Evolutionary conservation across 192 early-diverging fungal species (phyloP).

Genomic region (Coemansia aciculifera): DNA sequence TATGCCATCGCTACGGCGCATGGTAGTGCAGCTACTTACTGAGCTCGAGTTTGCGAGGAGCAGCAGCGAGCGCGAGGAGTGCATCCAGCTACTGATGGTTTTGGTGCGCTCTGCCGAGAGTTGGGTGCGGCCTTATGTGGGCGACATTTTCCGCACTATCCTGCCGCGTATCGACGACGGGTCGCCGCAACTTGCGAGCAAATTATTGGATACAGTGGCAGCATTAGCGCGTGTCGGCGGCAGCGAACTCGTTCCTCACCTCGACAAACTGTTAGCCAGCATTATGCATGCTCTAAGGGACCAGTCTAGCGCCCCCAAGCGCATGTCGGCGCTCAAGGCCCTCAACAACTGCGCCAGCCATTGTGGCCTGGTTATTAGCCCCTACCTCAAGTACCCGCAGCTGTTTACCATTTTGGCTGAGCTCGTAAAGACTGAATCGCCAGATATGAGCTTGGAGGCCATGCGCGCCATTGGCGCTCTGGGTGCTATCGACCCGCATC

Average conservation of each 20-base stretch:
- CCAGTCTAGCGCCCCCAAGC: constrained; percentile 77
- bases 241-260: constrained; percentile 76
- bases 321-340: constrained; percentile 85
- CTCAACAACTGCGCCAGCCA: constrained; percentile 82
- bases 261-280: constrained; percentile 77
- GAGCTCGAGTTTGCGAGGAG: constrained; percentile 87
- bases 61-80: constrained; percentile 44
- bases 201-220: constrained; percentile 61
- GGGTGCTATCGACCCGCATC: constrained; percentile 93
- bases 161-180: constrained; percentile 80
- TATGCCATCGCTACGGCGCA: constrained; percentile 84
- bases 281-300: constrained; percentile 90
- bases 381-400: constrained; percentile 85
- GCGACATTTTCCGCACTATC: constrained; percentile 81
- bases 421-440: constrained; percentile 82
- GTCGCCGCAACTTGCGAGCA: constrained; percentile 64
- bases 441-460: constrained; percentile 74
- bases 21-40: constrained; percentile 81
- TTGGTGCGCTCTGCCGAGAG: constrained; percentile 75
- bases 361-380: constrained; percentile 86
- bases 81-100: constrained; percentile 66
- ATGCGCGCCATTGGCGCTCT: constrained; percentile 91
- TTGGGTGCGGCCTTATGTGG: constrained; percentile 87
- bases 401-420: constrained; percentile 75
- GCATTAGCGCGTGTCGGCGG: constrained; percentile 80